Percentiles rank a stretch among this genome's conserved stretches.
These are phyloP conservation scores for Platanthera guangdongensis DNA, from an alignment of 106 monocot genomes.

Conservation along the genomic window DNA sequence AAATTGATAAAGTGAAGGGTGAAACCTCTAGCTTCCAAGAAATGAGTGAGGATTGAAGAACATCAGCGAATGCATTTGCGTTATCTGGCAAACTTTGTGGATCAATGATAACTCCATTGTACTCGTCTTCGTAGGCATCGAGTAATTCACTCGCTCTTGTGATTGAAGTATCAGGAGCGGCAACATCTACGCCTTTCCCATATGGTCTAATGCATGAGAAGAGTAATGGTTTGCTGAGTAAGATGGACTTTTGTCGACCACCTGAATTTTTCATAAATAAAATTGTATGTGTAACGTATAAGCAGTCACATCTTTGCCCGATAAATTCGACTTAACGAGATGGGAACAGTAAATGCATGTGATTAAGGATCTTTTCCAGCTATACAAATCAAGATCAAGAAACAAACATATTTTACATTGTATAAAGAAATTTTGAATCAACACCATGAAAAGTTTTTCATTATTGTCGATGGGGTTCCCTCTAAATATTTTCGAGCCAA, in stretches of 20 bases:
- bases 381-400: not conserved
- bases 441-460: not conserved
- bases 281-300: not conserved
- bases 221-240: not conserved
- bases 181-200: conserved; percentile 27
- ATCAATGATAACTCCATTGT: conserved; percentile 63
- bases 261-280: not conserved
- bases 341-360: too few species aligned
- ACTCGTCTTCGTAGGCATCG: conserved; percentile 73
- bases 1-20: not conserved
- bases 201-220: not conserved
- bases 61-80: conserved; percentile 41
- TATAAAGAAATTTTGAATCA: too few species aligned
- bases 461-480: not conserved
- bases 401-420: not conserved
- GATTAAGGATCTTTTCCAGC: not conserved
- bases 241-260: not conserved
- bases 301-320: not conserved
- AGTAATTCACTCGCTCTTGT: conserved; percentile 32
- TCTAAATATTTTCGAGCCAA: not conserved
- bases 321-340: too few species aligned
- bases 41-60: conserved; percentile 62
- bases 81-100: conserved; percentile 46
- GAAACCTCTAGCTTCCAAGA: conserved; percentile 57
- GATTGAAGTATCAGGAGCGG: conserved; percentile 23